phyloP scores from a whole-genome alignment of 345 rosid species.

The Syzygium jambos region DNA sequence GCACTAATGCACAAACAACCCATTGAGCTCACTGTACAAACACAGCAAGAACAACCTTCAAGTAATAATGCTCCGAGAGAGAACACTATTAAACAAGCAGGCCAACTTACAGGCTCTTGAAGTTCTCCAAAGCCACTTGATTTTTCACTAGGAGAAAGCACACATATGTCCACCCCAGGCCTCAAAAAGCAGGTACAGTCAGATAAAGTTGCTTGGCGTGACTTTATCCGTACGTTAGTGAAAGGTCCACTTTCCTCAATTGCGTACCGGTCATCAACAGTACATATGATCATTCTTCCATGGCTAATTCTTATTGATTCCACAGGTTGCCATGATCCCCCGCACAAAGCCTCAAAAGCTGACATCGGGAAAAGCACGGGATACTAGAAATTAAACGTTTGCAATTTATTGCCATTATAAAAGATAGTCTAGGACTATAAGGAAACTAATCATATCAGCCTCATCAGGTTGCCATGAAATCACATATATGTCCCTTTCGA shows the following conservation, averaged over 20 bases:
- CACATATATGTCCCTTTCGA: background rate
- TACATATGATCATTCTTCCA: constrained; percentile 39
- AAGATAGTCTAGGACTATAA: background rate
- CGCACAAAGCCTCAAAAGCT: constrained; percentile 71
- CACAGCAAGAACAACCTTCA: background rate
- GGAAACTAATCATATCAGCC: background rate
- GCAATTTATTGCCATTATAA: background rate
- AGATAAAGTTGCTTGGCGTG: constrained; percentile 46
- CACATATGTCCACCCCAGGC: constrained; percentile 69
- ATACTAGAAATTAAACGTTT: background rate
- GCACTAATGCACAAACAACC: background rate
- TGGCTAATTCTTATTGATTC: constrained; percentile 36
- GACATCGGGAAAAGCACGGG: constrained; percentile 3
- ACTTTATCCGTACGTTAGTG: constrained; percentile 55
- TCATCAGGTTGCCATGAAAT: background rate
- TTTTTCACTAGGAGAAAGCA: constrained; percentile 22
- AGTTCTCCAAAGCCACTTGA: constrained; percentile 19
- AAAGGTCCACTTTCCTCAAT: constrained; percentile 32
- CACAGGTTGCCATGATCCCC: constrained; percentile 59
- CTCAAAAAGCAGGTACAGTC: constrained; percentile 77
- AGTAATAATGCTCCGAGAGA: background rate
- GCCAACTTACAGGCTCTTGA: constrained; percentile 28
- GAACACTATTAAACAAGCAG: background rate
- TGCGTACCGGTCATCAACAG: constrained; percentile 17
- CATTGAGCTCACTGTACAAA: background rate